Conservation (phyloP, 257 asterid genomes). For the Forsythia suspensa region DNA sequence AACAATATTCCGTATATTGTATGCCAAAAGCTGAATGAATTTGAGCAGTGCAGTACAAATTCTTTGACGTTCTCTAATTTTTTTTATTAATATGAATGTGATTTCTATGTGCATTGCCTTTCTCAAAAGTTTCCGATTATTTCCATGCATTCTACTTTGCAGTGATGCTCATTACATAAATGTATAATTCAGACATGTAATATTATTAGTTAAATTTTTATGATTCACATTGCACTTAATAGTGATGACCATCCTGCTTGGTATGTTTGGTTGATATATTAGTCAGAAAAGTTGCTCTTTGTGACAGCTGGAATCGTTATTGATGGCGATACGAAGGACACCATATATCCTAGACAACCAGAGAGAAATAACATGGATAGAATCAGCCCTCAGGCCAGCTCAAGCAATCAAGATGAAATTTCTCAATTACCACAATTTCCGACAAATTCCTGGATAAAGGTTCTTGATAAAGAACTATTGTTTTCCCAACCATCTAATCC, state of each 20-base stretch:
- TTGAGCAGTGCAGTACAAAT: not conserved
- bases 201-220: not conserved
- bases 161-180: not conserved
- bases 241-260: not conserved
- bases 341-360: slow-evolving; percentile 36
- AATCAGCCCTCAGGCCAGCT: slow-evolving; percentile 22
- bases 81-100: not conserved
- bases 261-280: not conserved
- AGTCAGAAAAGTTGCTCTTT: slow-evolving; percentile 4
- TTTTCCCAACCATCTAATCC: slow-evolving; percentile 43
- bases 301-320: slow-evolving; percentile 41
- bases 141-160: not conserved
- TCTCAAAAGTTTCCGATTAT: not conserved
- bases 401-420: slow-evolving; percentile 42
- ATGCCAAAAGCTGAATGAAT: not conserved
- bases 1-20: not conserved
- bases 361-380: slow-evolving; percentile 32
- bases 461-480: slow-evolving; percentile 53
- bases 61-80: not conserved
- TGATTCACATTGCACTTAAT: not conserved
- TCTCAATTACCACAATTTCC: slow-evolving; percentile 39
- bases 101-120: not conserved
- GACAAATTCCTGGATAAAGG: slow-evolving; percentile 58
- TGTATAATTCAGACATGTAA: not conserved
- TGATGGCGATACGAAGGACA: slow-evolving; percentile 49